Base-by-base conservation (phyloP, 2,329 filamentous ascomycete species). In the Didymella keratinophila region DNA sequence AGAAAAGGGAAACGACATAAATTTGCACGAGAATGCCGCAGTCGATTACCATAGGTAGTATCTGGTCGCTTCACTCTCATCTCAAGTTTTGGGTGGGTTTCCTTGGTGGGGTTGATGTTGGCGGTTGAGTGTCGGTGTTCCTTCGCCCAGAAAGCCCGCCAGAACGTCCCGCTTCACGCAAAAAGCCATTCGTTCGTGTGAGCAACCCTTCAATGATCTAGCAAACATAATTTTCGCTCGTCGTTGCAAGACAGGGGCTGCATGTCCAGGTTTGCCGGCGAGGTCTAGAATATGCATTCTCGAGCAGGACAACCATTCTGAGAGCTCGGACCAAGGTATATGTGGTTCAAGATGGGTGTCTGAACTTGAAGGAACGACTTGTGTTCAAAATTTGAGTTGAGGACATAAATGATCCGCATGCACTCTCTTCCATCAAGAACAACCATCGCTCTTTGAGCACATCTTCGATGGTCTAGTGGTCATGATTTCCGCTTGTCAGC, bases 401-500 rank as follows among this genome's bases (percentile, higher is more conserved):
- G 10, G 12, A 4, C 1, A 32, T 32, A 32, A 14, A 14, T 32
- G 14, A n/a, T n/a, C n/a, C 4, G 14, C 16, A 16, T 32, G 3
- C 16, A 2, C 4, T 16, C 12, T 32, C 11, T 32, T 32, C 6
- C 14, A 16, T 32, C 14, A 14, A 5, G 3, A 14, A 32, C 30
- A 32, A 32, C 12, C 11, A 32, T 32, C 30, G 11, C 12, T 32
- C 30, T 32, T 32, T 32, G 12, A 6, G 55, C 32, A 57, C 23
- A 48, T 57, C 55, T 57, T 57, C 55, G 48, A 57, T 58, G 49
- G 56, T 58, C 48, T 58, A 58, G 56, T 58, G 56, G 56, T 58
- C 56, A 58, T 44, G 48, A 58, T 58, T 58, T 58, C 56, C 49
- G 56, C 56, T 58, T 58, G 56, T 58, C 56, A 58, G 49, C 28